These are phyloP conservation scores for Penicillium bialowiezense DNA, from an alignment of 495 filamentous ascomycete species.

Conservation along the genomic window DNA sequence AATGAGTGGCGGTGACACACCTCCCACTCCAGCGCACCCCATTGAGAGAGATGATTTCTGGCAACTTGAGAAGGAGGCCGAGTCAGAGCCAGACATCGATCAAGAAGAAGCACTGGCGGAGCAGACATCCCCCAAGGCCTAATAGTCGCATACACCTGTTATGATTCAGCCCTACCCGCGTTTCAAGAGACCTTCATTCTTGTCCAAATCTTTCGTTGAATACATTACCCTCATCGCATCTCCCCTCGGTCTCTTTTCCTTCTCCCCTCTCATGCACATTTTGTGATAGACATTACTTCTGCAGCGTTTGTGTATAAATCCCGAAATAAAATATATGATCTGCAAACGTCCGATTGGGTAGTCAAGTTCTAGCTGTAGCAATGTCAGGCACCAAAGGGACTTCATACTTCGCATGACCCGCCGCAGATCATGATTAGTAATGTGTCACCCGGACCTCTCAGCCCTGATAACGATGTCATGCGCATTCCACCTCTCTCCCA, in stretches of 20 bases:
- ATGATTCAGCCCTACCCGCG: neutral
- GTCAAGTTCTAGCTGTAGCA: no score
- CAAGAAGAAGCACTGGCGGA: constrained; percentile 23
- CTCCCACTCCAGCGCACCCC: constrained; percentile 24
- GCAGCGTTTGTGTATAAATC: constrained; percentile 17
- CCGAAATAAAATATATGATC: constrained; percentile 3
- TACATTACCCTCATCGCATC: constrained; percentile 3
- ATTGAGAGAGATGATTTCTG: constrained; percentile 32
- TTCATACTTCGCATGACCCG: no score
- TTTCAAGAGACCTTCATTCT: neutral
- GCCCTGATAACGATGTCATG: no score
- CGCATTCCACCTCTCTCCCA: neutral
- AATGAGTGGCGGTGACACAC: constrained; percentile 75
- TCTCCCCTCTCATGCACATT: constrained; percentile 3
- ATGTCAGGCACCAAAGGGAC: no score
- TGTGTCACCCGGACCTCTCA: no score
- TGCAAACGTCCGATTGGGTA: no score
- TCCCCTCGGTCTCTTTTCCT: constrained; percentile 13
- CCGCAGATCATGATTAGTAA: no score
- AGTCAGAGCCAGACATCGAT: constrained; percentile 15
- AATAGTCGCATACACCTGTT: constrained; percentile 1
- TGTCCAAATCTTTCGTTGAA: neutral
- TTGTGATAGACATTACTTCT: constrained; percentile 18
- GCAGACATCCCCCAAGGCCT: constrained; percentile 17
- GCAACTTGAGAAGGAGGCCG: constrained; percentile 31